phyloP scores from a whole-genome alignment of 257 asterid genomes.

The Scutellaria minor region DNA sequence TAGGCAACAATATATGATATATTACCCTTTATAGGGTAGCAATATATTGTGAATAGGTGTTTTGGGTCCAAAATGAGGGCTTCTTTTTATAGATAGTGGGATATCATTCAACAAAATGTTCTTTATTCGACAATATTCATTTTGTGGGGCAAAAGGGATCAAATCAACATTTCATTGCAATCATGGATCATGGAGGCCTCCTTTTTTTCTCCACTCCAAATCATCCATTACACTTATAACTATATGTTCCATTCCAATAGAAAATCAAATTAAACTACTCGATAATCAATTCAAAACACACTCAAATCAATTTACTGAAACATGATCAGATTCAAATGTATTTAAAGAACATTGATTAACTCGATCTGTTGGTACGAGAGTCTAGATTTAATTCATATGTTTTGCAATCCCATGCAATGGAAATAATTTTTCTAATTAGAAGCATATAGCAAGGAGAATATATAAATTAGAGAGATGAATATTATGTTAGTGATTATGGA shows the following conservation, averaged over 20 bases:
- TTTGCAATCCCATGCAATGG: conserved; percentile 20
- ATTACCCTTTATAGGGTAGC: conserved; percentile 37
- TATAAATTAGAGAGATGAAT: conserved; percentile 21
- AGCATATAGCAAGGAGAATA: conserved; percentile 28
- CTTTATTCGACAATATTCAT: conserved; percentile 45
- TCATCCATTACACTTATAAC: conserved; percentile 26
- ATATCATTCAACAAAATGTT: conserved; percentile 38
- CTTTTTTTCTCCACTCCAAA: neutral
- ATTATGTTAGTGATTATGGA: conserved; percentile 34
- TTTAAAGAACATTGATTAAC: too few species aligned
- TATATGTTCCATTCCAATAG: conserved; percentile 13
- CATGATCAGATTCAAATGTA: too few species aligned
- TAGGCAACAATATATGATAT: conserved; percentile 29
- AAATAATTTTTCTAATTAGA: conserved; percentile 31
- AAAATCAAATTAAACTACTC: neutral
- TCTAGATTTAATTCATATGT: neutral
- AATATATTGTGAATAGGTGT: conserved; percentile 34
- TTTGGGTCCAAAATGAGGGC: conserved; percentile 53
- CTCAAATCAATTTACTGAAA: neutral
- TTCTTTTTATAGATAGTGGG: conserved; percentile 47
- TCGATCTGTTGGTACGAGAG: neutral
- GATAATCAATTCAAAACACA: too few species aligned
- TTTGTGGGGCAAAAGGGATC: conserved; percentile 46
- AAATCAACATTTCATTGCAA: conserved; percentile 38
- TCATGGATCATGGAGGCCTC: conserved; percentile 38